These are phyloP conservation scores for Hemisphaericaspora lyxosophila DNA, from an alignment of 1,139 yeast species.

Conservation along the genomic window DNA sequence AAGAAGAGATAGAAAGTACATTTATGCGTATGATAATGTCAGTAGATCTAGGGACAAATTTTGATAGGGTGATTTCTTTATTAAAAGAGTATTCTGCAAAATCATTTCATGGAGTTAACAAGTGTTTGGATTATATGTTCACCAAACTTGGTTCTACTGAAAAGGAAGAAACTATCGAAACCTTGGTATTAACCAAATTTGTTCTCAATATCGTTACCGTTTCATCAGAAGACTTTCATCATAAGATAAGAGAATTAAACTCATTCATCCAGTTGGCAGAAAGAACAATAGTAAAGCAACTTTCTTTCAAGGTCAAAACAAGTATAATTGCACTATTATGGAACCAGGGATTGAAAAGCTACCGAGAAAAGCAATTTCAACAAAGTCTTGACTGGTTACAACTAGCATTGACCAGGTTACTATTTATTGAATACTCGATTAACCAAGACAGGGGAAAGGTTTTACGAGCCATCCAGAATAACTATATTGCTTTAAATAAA, in stretches of 20 bases:
- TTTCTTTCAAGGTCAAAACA: conserved; percentile 20
- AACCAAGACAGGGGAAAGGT: conserved; percentile 21
- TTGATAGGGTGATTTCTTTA: conserved; percentile 15
- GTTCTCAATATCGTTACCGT: conserved; percentile 7
- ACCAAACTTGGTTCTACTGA: conserved; percentile 16
- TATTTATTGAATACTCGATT: conserved; percentile 18
- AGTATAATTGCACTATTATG: conserved; percentile 27
- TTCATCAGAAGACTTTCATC: neutral
- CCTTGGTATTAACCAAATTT: conserved; percentile 15
- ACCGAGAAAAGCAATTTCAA: conserved; percentile 15
- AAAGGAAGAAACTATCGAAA: conserved; percentile 18
- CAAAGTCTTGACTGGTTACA: conserved; percentile 24
- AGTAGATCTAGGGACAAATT: conserved; percentile 14
- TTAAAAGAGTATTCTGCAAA: conserved; percentile 17
- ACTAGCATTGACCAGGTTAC: conserved; percentile 20
- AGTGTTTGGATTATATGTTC: conserved; percentile 25
- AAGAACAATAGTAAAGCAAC: conserved; percentile 17
- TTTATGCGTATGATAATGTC: conserved; percentile 27
- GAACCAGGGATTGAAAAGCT: conserved; percentile 24
- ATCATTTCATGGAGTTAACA: conserved; percentile 21
- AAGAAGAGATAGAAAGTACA: conserved; percentile 9
- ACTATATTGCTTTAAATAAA: conserved; percentile 16
- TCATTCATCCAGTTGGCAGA: conserved; percentile 21
- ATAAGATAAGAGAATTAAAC: conserved; percentile 7
- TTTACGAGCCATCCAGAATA: conserved; percentile 24